Evolutionary conservation across 192 early-diverging fungal species (phyloP).

Genomic region (Rhizophagus sp.): DNA sequence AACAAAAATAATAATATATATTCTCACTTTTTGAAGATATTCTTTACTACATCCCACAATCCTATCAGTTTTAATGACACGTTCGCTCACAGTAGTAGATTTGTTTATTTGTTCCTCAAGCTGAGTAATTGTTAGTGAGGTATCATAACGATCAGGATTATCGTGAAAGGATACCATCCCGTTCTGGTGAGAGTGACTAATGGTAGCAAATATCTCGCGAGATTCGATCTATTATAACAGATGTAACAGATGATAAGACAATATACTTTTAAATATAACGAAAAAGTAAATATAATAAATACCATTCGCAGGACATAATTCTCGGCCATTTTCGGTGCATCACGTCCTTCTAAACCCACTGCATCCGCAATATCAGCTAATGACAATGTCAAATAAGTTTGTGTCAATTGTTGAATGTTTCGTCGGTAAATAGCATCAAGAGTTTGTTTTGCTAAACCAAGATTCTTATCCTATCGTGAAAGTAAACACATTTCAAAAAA

Average conservation of each 20-base stretch:
- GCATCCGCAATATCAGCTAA: constrained; percentile 67
- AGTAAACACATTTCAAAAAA: not conserved
- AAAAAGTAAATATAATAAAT: not conserved
- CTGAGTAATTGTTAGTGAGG: constrained; percentile 38
- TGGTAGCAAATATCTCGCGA: constrained; percentile 50
- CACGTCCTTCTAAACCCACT: constrained; percentile 45
- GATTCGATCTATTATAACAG: constrained; percentile 44
- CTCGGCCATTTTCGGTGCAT: constrained; percentile 51
- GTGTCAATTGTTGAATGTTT: constrained; percentile 71
- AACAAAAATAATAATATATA: not conserved
- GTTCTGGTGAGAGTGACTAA: constrained; percentile 45
- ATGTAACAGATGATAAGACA: not conserved
- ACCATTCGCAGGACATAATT: constrained; percentile 63
- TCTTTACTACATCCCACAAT: constrained; percentile 26
- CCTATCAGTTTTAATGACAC: constrained; percentile 24
- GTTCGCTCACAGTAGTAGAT: constrained; percentile 27
- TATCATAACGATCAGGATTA: constrained; percentile 49
- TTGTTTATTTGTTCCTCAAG: constrained; percentile 52
- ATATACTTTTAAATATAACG: not conserved
- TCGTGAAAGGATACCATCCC: constrained; percentile 78
- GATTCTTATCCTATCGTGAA: constrained; percentile 58
- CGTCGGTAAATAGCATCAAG: constrained; percentile 47
- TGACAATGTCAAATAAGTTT: constrained; percentile 77
- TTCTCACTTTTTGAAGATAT: constrained; percentile 28
- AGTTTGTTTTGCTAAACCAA: constrained; percentile 60